Evolutionary conservation across 2,329 filamentous ascomycete species (phyloP), one percentile per base, ranked within the genome.

Genomic region (Neophaeococcomyces aloes): DNA sequence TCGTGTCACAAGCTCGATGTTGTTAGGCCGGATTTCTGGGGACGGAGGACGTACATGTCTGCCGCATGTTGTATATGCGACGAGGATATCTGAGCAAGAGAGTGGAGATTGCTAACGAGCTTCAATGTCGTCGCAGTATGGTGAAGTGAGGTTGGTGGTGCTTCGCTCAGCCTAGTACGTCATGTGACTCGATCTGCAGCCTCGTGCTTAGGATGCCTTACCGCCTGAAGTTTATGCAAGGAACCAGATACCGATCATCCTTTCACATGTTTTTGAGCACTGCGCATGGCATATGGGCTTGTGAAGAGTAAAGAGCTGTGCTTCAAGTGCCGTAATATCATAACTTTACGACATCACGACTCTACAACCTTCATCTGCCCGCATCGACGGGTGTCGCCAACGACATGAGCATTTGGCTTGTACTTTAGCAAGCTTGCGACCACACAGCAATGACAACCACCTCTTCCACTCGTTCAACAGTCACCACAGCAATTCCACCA

Each of bases 401-500:
- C 23, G 23, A 27, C 23, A 27, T 27, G 23, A 27, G 23, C 23
- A 27, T 10, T 27, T 27, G 10, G 10, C 5, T 27, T 10, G 5
- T 10, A 27, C 23, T 27, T n/a, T n/a, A n/a, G n/a, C n/a, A 27
- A 10, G 5, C 23, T 27, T 27, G 5, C 5, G 10, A 27, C 23
- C 23, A 27, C 23, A 27, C 10, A 27, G 23, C 23, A 27, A 27
- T 27, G 23, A 10, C 23, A 10, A 27, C 23, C 23, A 27, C 23
- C 5, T 27, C 23, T 10, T 6, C 23, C 23, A 27, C 5, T 10
- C 23, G 5, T 27, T 27, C 23, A 27, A 27, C 23, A 27, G 10
- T 27, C 17, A 8, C 44, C 2, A 40, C 10, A 14, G 8, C 46
- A 23, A 41, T 55, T 6, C 48, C 53, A 13, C 42, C 48, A 5